phyloP scores from a whole-genome alignment of 2,329 filamentous ascomycete genomes.

The Neofusicoccum kwambonambiense region DNA sequence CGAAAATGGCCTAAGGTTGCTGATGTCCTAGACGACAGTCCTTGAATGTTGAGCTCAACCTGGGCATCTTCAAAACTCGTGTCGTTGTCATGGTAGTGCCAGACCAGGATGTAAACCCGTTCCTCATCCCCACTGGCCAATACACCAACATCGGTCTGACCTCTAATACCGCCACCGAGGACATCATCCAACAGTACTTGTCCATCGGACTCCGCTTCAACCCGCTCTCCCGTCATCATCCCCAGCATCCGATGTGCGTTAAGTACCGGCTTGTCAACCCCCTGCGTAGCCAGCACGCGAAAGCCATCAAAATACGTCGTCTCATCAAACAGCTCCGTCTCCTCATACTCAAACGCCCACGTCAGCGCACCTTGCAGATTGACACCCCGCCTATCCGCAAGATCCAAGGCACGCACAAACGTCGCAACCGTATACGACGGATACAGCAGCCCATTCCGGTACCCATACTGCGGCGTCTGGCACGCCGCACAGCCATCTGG shows the following conservation, averaged over 20 bases:
- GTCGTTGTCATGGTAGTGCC: slow-evolving; percentile 18
- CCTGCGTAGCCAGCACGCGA: slow-evolving; percentile 5
- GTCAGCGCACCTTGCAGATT: slow-evolving; percentile 5
- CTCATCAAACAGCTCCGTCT: background rate
- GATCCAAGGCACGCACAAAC: slow-evolving; percentile 6
- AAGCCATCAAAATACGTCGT: slow-evolving; percentile 6
- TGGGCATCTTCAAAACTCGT: background rate
- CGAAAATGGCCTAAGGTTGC: slow-evolving; percentile 4
- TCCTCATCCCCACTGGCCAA: background rate
- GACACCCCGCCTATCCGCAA: background rate
- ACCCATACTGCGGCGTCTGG: slow-evolving; percentile 13
- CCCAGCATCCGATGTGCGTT: slow-evolving; percentile 17
- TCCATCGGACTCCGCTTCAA: background rate
- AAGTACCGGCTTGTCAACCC: slow-evolving; percentile 9
- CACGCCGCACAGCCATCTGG: slow-evolving; percentile 15
- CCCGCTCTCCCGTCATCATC: background rate
- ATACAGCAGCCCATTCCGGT: slow-evolving; percentile 11
- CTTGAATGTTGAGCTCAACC: background rate
- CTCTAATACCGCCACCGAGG: background rate
- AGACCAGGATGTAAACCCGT: background rate
- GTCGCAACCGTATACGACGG: background rate
- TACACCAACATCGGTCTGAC: background rate
- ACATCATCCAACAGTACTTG: background rate
- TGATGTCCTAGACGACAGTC: background rate
- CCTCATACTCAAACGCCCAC: slow-evolving; percentile 16